A percentile compares a stretch with the other conserved stretches of the same genome.
These are phyloP conservation scores for Ascocoryne sarcoides DNA, from an alignment of 2,329 filamentous ascomycete genomes.

Conservation along the genomic window DNA sequence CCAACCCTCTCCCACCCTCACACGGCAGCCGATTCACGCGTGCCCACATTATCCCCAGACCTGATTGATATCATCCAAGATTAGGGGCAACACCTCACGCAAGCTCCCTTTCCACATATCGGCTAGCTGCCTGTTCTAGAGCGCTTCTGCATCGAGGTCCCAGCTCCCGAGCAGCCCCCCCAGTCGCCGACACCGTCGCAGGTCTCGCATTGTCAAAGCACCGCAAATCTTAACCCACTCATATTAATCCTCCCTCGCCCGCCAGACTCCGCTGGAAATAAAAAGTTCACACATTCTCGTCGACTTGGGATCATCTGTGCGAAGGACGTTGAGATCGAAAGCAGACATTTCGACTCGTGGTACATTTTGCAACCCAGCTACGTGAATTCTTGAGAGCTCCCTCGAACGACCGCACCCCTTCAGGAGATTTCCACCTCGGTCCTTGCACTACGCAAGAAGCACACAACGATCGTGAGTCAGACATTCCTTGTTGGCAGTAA, in stretches of 20 bases:
- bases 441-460: slow-evolving; percentile 10
- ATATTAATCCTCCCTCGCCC: slow-evolving; percentile 10
- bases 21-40: not conserved
- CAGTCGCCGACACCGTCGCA: slow-evolving; percentile 25
- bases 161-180: slow-evolving; percentile 18
- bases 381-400: too few species aligned
- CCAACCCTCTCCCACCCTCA: slow-evolving; percentile 7
- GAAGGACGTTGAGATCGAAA: too few species aligned
- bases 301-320: too few species aligned
- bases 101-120: slow-evolving; percentile 15
- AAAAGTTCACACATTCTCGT: too few species aligned
- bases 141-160: slow-evolving; percentile 18
- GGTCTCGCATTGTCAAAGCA: slow-evolving; percentile 25
- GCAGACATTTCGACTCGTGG: too few species aligned
- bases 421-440: too few species aligned
- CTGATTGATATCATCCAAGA: slow-evolving; percentile 3
- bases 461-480: slow-evolving; percentile 21
- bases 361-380: too few species aligned
- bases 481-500: slow-evolving; percentile 1
- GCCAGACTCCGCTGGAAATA: too few species aligned
- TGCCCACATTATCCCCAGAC: not conserved
- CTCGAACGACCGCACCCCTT: too few species aligned
- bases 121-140: slow-evolving; percentile 16
- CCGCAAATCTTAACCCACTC: slow-evolving; percentile 15
- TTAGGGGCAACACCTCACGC: slow-evolving; percentile 16